A percentile compares a stretch with the other conserved stretches of the same genome.
These are phyloP conservation scores for Cryphonectria carpinicola DNA, from an alignment of 2,329 filamentous ascomycete species.

Conservation along the genomic window DNA sequence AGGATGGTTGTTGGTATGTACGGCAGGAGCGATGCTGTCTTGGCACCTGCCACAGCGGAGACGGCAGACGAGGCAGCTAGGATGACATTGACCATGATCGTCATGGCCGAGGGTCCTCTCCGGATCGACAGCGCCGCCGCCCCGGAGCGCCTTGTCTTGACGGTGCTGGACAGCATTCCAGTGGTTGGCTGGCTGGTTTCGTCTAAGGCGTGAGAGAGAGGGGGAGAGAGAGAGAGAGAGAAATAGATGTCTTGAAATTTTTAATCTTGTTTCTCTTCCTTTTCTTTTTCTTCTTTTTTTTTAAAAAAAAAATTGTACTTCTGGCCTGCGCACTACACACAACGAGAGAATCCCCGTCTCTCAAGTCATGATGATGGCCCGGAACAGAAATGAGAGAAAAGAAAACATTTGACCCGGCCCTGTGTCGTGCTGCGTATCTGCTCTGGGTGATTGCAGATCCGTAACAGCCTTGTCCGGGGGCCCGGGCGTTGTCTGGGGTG, in stretches of 20 bases:
- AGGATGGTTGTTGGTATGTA: conserved; percentile 80
- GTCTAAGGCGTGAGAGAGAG: neutral
- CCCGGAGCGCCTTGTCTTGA: neutral
- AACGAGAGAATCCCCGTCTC: conserved; percentile 1
- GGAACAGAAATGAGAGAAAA: too few species aligned
- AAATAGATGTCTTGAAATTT: too few species aligned
- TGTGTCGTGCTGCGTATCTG: neutral
- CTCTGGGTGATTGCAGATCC: conserved; percentile 1
- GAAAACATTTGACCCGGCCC: neutral
- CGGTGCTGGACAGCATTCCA: conserved; percentile 9
- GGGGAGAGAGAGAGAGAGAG: too few species aligned
- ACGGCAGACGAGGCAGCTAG: conserved; percentile 24
- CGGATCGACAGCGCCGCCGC: conserved; percentile 5
- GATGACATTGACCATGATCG: conserved; percentile 19
- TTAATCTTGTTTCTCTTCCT: too few species aligned
- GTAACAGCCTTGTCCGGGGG: conserved; percentile 8
- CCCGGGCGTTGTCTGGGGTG: neutral
- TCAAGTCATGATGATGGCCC: conserved; percentile 14
- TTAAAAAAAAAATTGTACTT: neutral
- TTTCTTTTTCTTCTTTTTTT: neutral
- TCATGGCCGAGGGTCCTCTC: conserved; percentile 11
- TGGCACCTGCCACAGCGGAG: conserved; percentile 24
- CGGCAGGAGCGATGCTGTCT: conserved; percentile 53
- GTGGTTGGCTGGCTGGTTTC: neutral
- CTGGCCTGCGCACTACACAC: neutral